Evolutionary conservation across 352 stramenopile species (phyloP).

Genomic region (Globisporangium perplexum): DNA sequence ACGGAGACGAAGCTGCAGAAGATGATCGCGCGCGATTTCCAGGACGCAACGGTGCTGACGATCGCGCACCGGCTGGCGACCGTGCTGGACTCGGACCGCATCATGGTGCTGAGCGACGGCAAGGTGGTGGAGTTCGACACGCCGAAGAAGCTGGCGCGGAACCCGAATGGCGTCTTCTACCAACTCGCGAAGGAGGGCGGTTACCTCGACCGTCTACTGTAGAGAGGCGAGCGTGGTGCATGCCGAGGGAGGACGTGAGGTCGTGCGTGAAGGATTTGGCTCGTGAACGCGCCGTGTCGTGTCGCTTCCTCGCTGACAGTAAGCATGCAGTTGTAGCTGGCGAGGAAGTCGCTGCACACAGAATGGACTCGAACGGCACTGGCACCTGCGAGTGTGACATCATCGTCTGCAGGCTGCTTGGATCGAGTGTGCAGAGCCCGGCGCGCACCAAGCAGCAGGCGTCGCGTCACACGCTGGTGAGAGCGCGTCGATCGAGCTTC

Average conservation of each 20-base stretch:
- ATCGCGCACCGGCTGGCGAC: constrained; percentile 91
- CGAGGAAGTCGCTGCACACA: too few relatives aligned
- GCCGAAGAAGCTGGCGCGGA: not conserved
- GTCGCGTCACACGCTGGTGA: not conserved
- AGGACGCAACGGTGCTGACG: constrained; percentile 82
- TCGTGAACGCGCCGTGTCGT: too few relatives aligned
- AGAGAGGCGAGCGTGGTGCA: too few relatives aligned
- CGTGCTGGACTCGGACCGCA: constrained; percentile 84
- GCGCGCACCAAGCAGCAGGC: not conserved
- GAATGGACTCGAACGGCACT: too few relatives aligned
- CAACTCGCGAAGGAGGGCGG: constrained; percentile 12
- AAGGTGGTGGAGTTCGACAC: not conserved
- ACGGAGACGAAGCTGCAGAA: constrained; percentile 33
- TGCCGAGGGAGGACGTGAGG: too few relatives aligned
- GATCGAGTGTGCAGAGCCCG: not conserved
- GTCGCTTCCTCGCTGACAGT: too few relatives aligned
- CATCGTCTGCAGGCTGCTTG: not conserved
- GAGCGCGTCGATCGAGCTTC: not conserved
- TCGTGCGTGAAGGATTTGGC: too few relatives aligned
- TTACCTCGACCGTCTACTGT: constrained; percentile 7
- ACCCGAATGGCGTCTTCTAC: constrained; percentile 3
- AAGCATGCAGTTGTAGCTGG: too few relatives aligned
- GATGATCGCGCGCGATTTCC: constrained; percentile 87
- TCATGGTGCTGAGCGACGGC: constrained; percentile 43
- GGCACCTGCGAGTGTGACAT: not conserved